Evolutionary conservation across 2,329 filamentous ascomycete species (phyloP), one percentile per base, ranked within the genome.

Genomic region (Sarocladiaceae sp.): DNA sequence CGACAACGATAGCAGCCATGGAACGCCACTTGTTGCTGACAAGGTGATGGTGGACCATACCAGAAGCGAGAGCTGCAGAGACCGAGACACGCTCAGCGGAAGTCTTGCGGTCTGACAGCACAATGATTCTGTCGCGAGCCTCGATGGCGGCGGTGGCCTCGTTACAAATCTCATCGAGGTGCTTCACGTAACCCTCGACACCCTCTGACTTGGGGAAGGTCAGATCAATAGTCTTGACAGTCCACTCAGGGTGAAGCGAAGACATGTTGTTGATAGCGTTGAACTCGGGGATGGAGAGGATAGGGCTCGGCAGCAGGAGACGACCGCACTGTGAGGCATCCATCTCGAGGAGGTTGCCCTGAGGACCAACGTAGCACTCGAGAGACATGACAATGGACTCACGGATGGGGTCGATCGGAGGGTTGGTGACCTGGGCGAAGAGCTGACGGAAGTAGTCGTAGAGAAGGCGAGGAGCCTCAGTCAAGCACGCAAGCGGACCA

Each of bases 361-460:
- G 93, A 42, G 93, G 93, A 47, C 93, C 93, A 60, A 97, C 89
- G 66, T 97, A 97, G 63, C 93, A 95, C 67, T 96, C 92, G 36
- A 97, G 75, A 52, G 93, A 97, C 93, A 97, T 97, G 70, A 97
- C 93, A 63, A 97, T 94, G 25, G 92, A 93, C 78, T 97, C 93
- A 70, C 93, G 83, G 62, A 97, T 97, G 28, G 93, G 93, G 65
- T 97, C 93, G 64, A 97, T 97, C 13, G 93, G 93, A 60, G 93
- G 93, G 71, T 97, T 97, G 56, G 93, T 97, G 68, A 97, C 93
- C 74, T 97, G 93, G 10, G 93, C 93, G 69, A 97, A 97, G 39
- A 97, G 85, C 75, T 97, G 90, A 57, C 93, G 86, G 86, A 97
- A 97, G 74, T 97, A 97, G 70, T 97, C 93, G 69, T 89, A 96